These are phyloP conservation scores for Clohesyomyces aquaticus DNA, from an alignment of 495 filamentous ascomycete genomes.

Conservation along the genomic window DNA sequence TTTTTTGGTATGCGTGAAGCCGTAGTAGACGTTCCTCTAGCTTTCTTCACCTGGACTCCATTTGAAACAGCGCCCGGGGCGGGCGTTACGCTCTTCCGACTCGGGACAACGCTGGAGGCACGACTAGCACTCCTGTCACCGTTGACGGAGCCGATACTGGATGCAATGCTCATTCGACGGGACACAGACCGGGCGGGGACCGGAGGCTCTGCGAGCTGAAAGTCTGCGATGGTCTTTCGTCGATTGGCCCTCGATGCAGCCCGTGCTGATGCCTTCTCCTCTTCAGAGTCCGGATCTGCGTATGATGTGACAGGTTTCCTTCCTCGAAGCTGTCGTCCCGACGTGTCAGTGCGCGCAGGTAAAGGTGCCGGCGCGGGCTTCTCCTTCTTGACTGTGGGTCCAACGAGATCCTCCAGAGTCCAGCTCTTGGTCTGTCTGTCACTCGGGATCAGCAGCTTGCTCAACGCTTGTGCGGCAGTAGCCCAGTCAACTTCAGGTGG, in stretches of 20 bases:
- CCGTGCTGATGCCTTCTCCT: constrained; percentile 48
- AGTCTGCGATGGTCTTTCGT: constrained; percentile 67
- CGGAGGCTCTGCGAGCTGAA: constrained; percentile 27
- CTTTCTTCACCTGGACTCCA: constrained; percentile 35
- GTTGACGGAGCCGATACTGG: constrained; percentile 43
- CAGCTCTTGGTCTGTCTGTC: constrained; percentile 72
- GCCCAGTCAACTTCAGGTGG: constrained; percentile 83
- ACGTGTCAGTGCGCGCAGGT: constrained; percentile 47
- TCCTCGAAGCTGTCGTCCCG: constrained; percentile 68
- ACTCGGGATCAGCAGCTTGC: constrained; percentile 77
- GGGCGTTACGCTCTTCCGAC: constrained; percentile 21
- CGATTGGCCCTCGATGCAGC: constrained; percentile 56
- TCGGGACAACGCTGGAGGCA: constrained; percentile 18
- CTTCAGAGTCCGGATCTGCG: constrained; percentile 56
- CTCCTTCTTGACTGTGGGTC: constrained; percentile 57
- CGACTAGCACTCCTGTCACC: constrained; percentile 37
- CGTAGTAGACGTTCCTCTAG: constrained; percentile 53
- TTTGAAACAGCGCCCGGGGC: constrained; percentile 28
- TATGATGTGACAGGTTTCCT: constrained; percentile 60
- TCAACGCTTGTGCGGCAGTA: constrained; percentile 76
- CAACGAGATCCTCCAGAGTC: constrained; percentile 72
- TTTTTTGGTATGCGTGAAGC: constrained; percentile 52
- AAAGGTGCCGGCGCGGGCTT: constrained; percentile 58
- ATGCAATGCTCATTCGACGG: constrained; percentile 51
- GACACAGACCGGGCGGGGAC: constrained; percentile 26